A percentile compares a stretch with the other conserved stretches of the same genome.
Evolutionary conservation across 495 filamentous ascomycete species (phyloP).

Genomic region (Xylaria nigripes): DNA sequence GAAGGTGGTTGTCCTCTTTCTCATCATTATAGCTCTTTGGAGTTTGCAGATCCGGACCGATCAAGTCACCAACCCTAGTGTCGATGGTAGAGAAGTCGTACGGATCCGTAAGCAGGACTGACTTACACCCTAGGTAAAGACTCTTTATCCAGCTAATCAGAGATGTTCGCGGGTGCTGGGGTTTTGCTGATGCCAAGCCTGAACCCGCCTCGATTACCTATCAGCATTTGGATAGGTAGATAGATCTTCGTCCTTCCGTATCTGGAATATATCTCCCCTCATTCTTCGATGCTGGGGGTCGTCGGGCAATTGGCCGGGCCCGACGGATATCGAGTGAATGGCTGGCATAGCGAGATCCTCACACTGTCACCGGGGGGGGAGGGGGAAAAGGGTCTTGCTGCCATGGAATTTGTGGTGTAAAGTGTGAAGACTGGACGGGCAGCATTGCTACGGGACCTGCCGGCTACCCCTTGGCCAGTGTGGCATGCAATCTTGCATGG

Average conservation of each 20-base stretch:
- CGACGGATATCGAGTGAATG: too few relatives aligned
- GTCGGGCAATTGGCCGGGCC: not conserved
- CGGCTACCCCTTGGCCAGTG: not conserved
- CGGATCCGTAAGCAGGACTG: too few relatives aligned
- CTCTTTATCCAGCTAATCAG: slow-evolving; percentile 6
- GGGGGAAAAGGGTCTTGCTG: too few relatives aligned
- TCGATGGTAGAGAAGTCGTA: not conserved
- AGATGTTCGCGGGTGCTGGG: slow-evolving; percentile 1
- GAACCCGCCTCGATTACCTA: slow-evolving; percentile 3
- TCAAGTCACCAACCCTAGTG: slow-evolving; percentile 2
- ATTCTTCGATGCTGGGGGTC: not conserved
- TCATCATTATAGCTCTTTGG: not conserved
- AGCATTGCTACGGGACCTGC: not conserved
- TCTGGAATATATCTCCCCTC: not conserved
- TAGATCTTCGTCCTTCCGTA: not conserved
- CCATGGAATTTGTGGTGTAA: not conserved
- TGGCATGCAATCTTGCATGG: not conserved
- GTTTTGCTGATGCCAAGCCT: slow-evolving; percentile 10
- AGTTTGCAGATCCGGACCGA: slow-evolving; percentile 5
- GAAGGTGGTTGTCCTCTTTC: not conserved
- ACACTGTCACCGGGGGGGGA: too few relatives aligned
- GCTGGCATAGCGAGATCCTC: not conserved
- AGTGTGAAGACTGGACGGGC: not conserved
- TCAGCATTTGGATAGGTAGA: not conserved
- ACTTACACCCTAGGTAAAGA: not conserved